phyloP scores from a whole-genome alignment of 2,329 filamentous ascomycete species.

The Neoascochyta sp. region DNA sequence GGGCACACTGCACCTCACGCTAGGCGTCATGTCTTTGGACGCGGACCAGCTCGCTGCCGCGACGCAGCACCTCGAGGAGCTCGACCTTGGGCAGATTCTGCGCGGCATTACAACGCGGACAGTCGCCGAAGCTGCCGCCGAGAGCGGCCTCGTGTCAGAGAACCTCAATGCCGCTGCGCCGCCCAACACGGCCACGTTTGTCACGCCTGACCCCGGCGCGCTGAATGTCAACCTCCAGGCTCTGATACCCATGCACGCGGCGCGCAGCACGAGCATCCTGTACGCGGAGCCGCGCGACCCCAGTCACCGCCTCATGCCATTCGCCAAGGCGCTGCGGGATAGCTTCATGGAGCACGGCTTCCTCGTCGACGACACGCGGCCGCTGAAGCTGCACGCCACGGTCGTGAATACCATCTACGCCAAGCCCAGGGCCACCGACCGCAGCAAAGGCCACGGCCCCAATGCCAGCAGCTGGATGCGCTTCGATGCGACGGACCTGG shows the following conservation, averaged over 20 bases:
- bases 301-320: constrained; percentile 50
- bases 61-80: constrained; percentile 33
- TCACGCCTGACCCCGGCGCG: constrained; percentile 7
- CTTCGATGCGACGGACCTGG: constrained; percentile 41
- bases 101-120: constrained; percentile 14
- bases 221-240: constrained; percentile 46
- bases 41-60: constrained; percentile 50
- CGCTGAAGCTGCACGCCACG: constrained; percentile 77
- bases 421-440: constrained; percentile 36
- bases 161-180: constrained; percentile 23
- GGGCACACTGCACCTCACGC: constrained; percentile 78
- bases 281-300: constrained; percentile 55
- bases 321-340: constrained; percentile 56
- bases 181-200: constrained; percentile 6
- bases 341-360: constrained; percentile 56
- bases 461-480: constrained; percentile 32
- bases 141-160: constrained; percentile 27
- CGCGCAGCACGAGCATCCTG: constrained; percentile 52
- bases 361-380: constrained; percentile 57
- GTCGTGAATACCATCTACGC: constrained; percentile 82
- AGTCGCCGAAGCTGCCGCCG: constrained; percentile 12
- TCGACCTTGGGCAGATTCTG: constrained; percentile 42
- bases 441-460: constrained; percentile 6
- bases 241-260: constrained; percentile 59
- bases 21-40: constrained; percentile 77